Base-by-base conservation (phyloP, 139 green algal genomes). In the Coelastrella sp. region DNA sequence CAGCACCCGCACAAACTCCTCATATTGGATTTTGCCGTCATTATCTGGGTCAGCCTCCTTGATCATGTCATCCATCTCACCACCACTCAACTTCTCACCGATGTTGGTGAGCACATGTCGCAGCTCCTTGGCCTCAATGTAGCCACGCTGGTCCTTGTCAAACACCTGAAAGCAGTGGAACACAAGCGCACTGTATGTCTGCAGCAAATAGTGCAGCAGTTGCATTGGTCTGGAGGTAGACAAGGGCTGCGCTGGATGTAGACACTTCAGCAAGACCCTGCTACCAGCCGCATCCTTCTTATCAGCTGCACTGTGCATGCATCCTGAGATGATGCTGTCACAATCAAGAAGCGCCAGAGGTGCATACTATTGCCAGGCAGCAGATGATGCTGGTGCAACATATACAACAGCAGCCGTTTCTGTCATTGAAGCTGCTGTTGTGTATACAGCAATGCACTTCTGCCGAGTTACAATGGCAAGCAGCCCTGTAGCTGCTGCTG, bases 41-140 rank as follows among this genome's bases (percentile, higher is more conserved):
- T 92, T 91, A 49, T 97, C 94, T 57, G 96, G 91, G 93, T 97
- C 95, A 7, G 94, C 94, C 89, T 97, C 95, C 66, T 91, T 89
- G 57, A 97, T 96, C 95, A 97, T 95, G 78, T 95, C 95, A 17
- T 97, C 95, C 63, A 97, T 94, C 91, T 97, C 95, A 56, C 95
- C 90, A 6, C 88, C 85, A 20, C 81, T 90, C 68, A 98, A 91
- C 94, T 98, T 98, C 93, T 98, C 96, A 4, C 96, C 96, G 11
- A 98, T 92, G 93, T 97, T 97, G 49, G 95, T 97, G 87, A 98
- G 96, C 79, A 98, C 96, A 87, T 98, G 96, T 14, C 93, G 91
- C 81, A 98, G 94, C 93, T 97, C 95, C 19, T 94, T 91, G 35
- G 94, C 94, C n/a, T 92, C 94, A 87, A 97, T 97, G 35, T 91